Percentiles rank a stretch among this genome's conserved stretches.
Evolutionary conservation across 1,139 yeast species (phyloP).

Genomic region (Oligophagozyma castellii): DNA sequence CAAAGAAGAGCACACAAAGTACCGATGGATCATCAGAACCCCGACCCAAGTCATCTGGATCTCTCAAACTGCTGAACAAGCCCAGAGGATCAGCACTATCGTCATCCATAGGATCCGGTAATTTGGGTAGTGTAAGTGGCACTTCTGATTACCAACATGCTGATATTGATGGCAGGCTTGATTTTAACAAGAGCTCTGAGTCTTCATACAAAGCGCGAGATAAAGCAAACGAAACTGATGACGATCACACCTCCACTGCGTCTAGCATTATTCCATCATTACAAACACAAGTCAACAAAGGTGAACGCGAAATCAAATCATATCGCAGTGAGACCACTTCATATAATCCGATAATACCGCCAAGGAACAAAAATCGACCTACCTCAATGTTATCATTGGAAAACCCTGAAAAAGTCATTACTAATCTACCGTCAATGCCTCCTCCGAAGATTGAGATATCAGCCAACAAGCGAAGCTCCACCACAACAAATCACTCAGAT

Average conservation of each 20-base stretch:
- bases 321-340: slow-evolving; percentile 13
- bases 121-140: slow-evolving; percentile 23
- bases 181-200: background rate
- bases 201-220: background rate
- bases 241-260: slow-evolving; percentile 13
- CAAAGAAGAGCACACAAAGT: slow-evolving; percentile 1
- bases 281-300: slow-evolving; percentile 7
- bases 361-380: slow-evolving; percentile 22
- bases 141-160: slow-evolving; percentile 11
- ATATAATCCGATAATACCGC: slow-evolving; percentile 21
- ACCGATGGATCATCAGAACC: too few relatives aligned
- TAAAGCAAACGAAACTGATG: background rate
- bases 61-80: slow-evolving; percentile 7
- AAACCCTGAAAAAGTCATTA: slow-evolving; percentile 7
- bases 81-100: slow-evolving; percentile 7
- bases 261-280: slow-evolving; percentile 17
- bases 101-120: slow-evolving; percentile 23
- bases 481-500: slow-evolving; percentile 11
- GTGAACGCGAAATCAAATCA: slow-evolving; percentile 8
- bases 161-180: slow-evolving; percentile 2
- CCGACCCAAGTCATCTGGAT: slow-evolving; percentile 3
- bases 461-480: slow-evolving; percentile 3
- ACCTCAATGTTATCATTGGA: slow-evolving; percentile 15
- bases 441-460: background rate
- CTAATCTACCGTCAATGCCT: slow-evolving; percentile 1